Conservation (phyloP, 805 yeast species). For the Teunomyces kruisii region DNA sequence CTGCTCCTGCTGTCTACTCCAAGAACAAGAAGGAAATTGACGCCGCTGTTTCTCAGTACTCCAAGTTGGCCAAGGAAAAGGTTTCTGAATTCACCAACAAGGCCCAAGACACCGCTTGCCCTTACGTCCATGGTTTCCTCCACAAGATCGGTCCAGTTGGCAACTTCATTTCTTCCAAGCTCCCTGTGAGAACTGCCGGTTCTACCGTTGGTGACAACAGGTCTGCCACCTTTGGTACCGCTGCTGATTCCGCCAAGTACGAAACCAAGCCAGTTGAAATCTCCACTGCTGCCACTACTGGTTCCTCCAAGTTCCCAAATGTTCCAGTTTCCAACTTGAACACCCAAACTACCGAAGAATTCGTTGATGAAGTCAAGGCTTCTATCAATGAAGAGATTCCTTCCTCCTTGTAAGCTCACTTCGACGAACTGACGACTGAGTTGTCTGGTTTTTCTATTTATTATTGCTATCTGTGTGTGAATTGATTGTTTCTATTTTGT, state of each 20-base stretch:
- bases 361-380: slow-evolving; percentile 9
- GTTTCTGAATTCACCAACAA: slow-evolving; percentile 39
- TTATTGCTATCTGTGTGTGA: slow-evolving; percentile 3
- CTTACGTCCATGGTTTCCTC: slow-evolving; percentile 57
- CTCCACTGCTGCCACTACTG: slow-evolving; percentile 29
- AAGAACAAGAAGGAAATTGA: slow-evolving; percentile 78
- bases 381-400: slow-evolving; percentile 1
- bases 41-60: slow-evolving; percentile 49
- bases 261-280: slow-evolving; percentile 10
- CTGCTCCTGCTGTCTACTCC: slow-evolving; percentile 73
- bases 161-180: slow-evolving; percentile 52
- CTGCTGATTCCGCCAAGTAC: slow-evolving; percentile 15
- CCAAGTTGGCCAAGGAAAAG: slow-evolving; percentile 51
- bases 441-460: slow-evolving; percentile 1
- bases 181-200: slow-evolving; percentile 70
- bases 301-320: slow-evolving; percentile 42
- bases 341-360: slow-evolving; percentile 11
- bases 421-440: not conserved
- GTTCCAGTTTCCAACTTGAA: slow-evolving; percentile 30
- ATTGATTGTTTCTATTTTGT: not conserved
- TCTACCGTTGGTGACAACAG: slow-evolving; percentile 53
- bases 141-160: slow-evolving; percentile 69
- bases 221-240: slow-evolving; percentile 15
- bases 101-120: slow-evolving; percentile 48
- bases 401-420: slow-evolving; percentile 5